These are phyloP conservation scores for Ceratocystis huliohia DNA, from an alignment of 2,329 filamentous ascomycete genomes.

Conservation along the genomic window DNA sequence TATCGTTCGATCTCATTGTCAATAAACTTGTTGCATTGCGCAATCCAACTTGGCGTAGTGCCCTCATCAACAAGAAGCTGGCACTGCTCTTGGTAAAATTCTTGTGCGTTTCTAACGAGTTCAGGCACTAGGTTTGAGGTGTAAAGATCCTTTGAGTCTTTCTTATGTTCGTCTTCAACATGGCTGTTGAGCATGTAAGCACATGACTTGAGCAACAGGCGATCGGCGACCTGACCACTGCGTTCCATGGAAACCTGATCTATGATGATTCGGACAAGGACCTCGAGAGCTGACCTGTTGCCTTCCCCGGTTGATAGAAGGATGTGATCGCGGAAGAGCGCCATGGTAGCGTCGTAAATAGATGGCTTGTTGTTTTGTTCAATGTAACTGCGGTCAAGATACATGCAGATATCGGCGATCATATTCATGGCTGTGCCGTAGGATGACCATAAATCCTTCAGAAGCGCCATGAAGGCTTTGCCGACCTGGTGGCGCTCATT, in stretches of 20 bases:
- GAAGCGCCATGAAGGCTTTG: constrained; percentile 59
- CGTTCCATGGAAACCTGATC: constrained; percentile 90
- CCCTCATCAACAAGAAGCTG: constrained; percentile 60
- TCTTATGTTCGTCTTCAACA: constrained; percentile 69
- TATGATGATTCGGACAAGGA: constrained; percentile 70
- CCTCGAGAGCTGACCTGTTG: constrained; percentile 47
- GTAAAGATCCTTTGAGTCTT: constrained; percentile 70
- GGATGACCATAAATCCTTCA: constrained; percentile 73
- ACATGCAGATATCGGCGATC: constrained; percentile 94
- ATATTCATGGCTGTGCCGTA: constrained; percentile 92
- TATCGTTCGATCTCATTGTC: constrained; percentile 73
- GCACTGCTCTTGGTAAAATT: constrained; percentile 68
- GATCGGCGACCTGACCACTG: constrained; percentile 78
- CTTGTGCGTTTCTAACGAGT: constrained; percentile 57
- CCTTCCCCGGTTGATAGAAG: constrained; percentile 44
- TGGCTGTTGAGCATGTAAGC: constrained; percentile 81
- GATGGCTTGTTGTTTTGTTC: constrained; percentile 57
- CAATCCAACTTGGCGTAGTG: constrained; percentile 72
- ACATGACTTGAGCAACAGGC: constrained; percentile 67
- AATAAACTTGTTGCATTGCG: constrained; percentile 60
- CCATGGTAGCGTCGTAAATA: constrained; percentile 75
- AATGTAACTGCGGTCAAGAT: constrained; percentile 79
- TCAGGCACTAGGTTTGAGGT: constrained; percentile 66
- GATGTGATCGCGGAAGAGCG: constrained; percentile 76
- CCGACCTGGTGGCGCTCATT: constrained; percentile 70